Evolutionary conservation across 2,329 filamentous ascomycete species (phyloP), one percentile per base, ranked within the genome.

Genomic region (Ophiostoma angusticollis): DNA sequence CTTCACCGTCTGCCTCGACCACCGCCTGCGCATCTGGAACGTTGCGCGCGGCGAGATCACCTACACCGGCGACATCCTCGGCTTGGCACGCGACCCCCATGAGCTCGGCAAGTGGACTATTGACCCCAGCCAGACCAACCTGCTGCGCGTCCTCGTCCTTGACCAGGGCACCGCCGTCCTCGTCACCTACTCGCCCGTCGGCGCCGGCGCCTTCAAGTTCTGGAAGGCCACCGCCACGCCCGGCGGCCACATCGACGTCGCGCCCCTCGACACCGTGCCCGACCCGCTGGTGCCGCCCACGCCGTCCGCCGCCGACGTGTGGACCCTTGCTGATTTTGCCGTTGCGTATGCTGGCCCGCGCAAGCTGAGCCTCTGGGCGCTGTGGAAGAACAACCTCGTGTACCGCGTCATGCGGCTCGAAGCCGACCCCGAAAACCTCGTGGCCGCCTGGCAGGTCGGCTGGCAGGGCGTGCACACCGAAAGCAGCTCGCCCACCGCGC

Each of bases 171-270:
- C 65, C 39, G 63, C 69, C 28, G 56, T 74, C 12, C 72, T 89
- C 38, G 76, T 84, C 27, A 89, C 85, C 8, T 94, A 86, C 58
- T 95, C 87, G 9, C 89, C 91, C 1, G 76, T 91, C 46, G 82
- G 86, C 22, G 74, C 78, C 29, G 83, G 91, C 25, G 80, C 89
- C 54, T 96, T 98, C 68, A 96, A 94, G 57, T 87, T 98, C 54
- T 98, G 87, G 84, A 69, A 64, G 47, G 60, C 76, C n/a, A 73
- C 74, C 38, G 72, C 81, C 14, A 73, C 78, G 48, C 73, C 78
- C 38, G 71, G 71, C 49, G 68, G 80, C 50, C 66, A 63, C 3
- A 56, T 85, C 16, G 67, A 77, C 8, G 66, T 93, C 12, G 71
- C 76, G 45, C 29, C 37, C 12, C 31, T 48, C 12, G 43, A 39